Base-by-base conservation (phyloP, 2,329 filamentous ascomycete species). In the Fusarium equiseti region DNA sequence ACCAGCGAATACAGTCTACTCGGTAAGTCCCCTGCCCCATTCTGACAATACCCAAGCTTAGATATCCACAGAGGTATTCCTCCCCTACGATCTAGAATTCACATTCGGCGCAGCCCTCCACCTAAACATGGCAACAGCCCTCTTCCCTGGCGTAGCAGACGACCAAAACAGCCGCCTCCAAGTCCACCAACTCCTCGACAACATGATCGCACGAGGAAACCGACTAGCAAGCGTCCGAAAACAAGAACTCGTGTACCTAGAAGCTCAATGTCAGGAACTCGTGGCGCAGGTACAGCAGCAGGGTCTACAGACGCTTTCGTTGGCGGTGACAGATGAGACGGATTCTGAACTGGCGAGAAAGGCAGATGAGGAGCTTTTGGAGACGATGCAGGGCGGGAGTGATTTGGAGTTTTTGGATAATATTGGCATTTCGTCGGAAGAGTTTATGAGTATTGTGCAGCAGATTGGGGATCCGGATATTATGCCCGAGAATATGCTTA, bases 21-120 rank as follows among this genome's bases (percentile, higher is more conserved):
- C 0, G 81, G 81, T 82, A 71, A 22, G 75, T 0, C 54, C 0
- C 4, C 11, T 20, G n/a, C n/a, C 20, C 20, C 20, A 20, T 20
- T 20, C 20, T 20, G 20, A 3, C 8, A 26, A 26, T 26, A 26
- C 26, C 26, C 9, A 27, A 27, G 27, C 31, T 35, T 4, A 35
- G 16, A 18, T 16, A 0, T 35, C 32, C 5, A 8, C 2, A 81
- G 81, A 82, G 31, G 73, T 78, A 0, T 82, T 81, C 22, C 68
- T 82, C 0, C 79, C 79, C 0, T 82, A 79, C 44, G 79, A 83
- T 29, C 72, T 82, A 4, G 81, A 82, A 43, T 81, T 81, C 22
- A 76, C 76, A 0, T 81, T 78, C 46, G 77, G 72, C 0, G 79
- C 81, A 0, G 79, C 79, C 0, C 62, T 82, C 0, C 77, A 81